These are phyloP conservation scores for Spergularia bocconei DNA, from an alignment of 148 eudicot species.

Conservation along the genomic window DNA sequence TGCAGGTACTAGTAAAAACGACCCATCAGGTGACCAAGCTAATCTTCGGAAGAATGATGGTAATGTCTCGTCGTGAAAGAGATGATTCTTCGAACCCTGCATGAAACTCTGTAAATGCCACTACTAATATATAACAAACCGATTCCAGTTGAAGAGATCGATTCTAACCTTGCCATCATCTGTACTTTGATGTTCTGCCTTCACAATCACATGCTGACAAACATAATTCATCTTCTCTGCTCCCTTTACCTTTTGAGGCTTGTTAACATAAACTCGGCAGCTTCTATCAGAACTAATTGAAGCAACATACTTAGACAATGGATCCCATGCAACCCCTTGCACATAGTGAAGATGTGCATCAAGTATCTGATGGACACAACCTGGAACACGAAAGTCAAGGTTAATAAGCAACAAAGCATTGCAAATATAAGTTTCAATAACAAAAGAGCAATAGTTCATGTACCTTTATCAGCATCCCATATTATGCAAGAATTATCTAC, in stretches of 20 bases:
- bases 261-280: conserved; percentile 73
- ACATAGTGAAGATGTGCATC: conserved; percentile 94
- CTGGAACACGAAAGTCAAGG: conserved; percentile 33
- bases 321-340: conserved; percentile 99
- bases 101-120: conserved; percentile 22
- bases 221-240: conserved; percentile 62
- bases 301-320: conserved; percentile 72
- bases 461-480: conserved; percentile 93
- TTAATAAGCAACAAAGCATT: not conserved
- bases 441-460: not conserved
- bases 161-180: conserved; percentile 75
- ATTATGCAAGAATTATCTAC: conserved; percentile 96
- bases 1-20: conserved; percentile 90
- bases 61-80: conserved; percentile 92
- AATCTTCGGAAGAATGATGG: conserved; percentile 97
- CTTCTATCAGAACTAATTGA: conserved; percentile 95
- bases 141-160: conserved; percentile 1
- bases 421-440: conserved; percentile 2
- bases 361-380: conserved; percentile 84
- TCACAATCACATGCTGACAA: conserved; percentile 77
- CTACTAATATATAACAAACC: not conserved
- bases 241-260: conserved; percentile 77
- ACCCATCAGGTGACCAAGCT: conserved; percentile 97
- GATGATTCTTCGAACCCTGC: conserved; percentile 74
- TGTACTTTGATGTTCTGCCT: conserved; percentile 52